Evolutionary conservation across 2,329 filamentous ascomycete species (phyloP).

Genomic region (Rutstroemia sp.): DNA sequence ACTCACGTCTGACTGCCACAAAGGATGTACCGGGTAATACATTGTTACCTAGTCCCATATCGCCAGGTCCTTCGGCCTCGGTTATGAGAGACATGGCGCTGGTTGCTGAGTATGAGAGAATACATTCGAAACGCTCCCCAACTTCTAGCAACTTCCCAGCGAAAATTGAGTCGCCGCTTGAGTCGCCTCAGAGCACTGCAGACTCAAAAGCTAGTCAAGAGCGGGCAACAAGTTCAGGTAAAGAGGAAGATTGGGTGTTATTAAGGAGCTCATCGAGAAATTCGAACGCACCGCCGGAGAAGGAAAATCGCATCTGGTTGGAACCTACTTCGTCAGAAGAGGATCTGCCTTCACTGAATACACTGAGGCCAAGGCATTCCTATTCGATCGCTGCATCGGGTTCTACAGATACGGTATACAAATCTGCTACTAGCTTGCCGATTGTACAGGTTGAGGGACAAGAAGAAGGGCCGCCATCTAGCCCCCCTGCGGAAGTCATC

Average conservation of each 20-base stretch:
- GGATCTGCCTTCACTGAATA: slow-evolving; percentile 14
- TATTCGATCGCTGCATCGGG: slow-evolving; percentile 31
- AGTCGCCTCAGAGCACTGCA: slow-evolving; percentile 16
- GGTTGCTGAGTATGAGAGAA: slow-evolving; percentile 25
- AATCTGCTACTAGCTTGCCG: slow-evolving; percentile 41
- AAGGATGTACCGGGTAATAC: slow-evolving; percentile 11
- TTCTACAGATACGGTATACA: slow-evolving; percentile 38
- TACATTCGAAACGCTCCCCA: slow-evolving; percentile 21
- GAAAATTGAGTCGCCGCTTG: slow-evolving; percentile 4
- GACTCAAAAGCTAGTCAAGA: slow-evolving; percentile 14
- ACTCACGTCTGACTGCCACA: slow-evolving; percentile 15
- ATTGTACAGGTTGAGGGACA: slow-evolving; percentile 43
- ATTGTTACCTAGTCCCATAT: slow-evolving; percentile 7
- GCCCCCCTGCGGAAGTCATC: slow-evolving; percentile 17
- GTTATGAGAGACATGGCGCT: slow-evolving; percentile 25
- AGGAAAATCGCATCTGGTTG: slow-evolving; percentile 26
- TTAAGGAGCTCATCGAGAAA: slow-evolving; percentile 21
- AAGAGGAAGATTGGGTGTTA: slow-evolving; percentile 28
- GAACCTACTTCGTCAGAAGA: slow-evolving; percentile 29
- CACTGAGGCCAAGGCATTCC: slow-evolving; percentile 29
- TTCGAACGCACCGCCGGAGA: slow-evolving; percentile 7
- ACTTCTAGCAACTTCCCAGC: slow-evolving; percentile 5
- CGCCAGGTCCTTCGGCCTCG: slow-evolving; percentile 11
- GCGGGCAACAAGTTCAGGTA: slow-evolving; percentile 10
- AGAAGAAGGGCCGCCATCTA: slow-evolving; percentile 21